Percentiles rank a stretch among this genome's conserved stretches.
phyloP scores from a whole-genome alignment of 768 basidiomycete genomes.

The Lactarius psammicola region DNA sequence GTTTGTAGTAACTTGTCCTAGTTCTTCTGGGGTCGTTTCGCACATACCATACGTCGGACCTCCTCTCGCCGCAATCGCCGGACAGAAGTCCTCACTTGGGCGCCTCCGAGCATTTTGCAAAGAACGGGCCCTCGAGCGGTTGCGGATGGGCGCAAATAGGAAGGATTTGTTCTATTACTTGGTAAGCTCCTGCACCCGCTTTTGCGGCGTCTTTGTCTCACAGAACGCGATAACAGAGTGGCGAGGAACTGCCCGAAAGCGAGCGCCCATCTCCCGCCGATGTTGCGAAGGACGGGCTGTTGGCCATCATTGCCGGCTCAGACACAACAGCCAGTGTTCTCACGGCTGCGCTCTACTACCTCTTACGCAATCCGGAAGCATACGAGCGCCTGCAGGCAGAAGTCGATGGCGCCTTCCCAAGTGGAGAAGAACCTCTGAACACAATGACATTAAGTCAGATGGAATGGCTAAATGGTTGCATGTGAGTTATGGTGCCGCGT shows the following conservation, averaged over 20 bases:
- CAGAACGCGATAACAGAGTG: slow-evolving; percentile 5
- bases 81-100: neutral
- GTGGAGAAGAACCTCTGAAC: slow-evolving; percentile 13
- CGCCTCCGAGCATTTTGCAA: no score
- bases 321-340: neutral
- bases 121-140: neutral
- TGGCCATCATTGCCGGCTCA: neutral
- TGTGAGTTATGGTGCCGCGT: neutral
- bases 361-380: neutral
- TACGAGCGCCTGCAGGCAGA: neutral
- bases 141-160: slow-evolving; percentile 8
- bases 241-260: neutral
- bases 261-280: neutral
- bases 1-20: neutral
- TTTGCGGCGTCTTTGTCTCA: neutral
- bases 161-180: slow-evolving; percentile 43
- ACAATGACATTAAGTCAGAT: neutral
- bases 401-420: neutral
- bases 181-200: slow-evolving; percentile 28
- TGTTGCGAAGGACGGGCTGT: neutral
- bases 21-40: neutral
- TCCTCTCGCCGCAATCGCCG: neutral
- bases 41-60: neutral
- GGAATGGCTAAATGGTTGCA: slow-evolving; percentile 13
- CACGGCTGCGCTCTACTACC: neutral